These are phyloP conservation scores for Ogataea pini DNA, from an alignment of 805 yeast genomes.

Conservation along the genomic window DNA sequence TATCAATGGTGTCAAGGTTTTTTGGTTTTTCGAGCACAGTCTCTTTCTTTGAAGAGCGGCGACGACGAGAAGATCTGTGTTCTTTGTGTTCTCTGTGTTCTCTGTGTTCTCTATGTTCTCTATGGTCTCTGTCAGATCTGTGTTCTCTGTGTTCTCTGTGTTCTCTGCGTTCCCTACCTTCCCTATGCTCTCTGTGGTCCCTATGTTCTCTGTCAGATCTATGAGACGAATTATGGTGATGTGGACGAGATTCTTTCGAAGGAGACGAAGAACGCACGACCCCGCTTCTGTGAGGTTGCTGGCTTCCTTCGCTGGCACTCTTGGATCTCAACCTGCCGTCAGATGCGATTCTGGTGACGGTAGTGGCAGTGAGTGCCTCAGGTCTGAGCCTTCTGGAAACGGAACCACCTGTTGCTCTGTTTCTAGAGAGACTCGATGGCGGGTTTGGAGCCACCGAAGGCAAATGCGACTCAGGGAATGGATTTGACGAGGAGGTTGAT, in stretches of 20 bases:
- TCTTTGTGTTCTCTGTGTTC: constrained; percentile 9
- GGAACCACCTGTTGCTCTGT: constrained; percentile 26
- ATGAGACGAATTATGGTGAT: constrained; percentile 8
- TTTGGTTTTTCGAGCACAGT: constrained; percentile 55
- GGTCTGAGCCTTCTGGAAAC: constrained; percentile 26
- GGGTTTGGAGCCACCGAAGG: constrained; percentile 8
- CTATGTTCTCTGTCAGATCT: constrained; percentile 18
- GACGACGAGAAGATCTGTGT: constrained; percentile 36
- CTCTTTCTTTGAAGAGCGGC: constrained; percentile 34
- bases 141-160: constrained; percentile 23
- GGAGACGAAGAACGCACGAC: constrained; percentile 16
- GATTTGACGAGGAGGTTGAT: constrained; percentile 26
- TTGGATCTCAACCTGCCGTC: constrained; percentile 36
- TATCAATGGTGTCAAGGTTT: constrained; percentile 91
- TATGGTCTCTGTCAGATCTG: constrained; percentile 13
- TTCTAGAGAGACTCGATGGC: constrained; percentile 1
- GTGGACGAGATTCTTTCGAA: constrained; percentile 16
- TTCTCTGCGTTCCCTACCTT: constrained; percentile 15
- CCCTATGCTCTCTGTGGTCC: not conserved
- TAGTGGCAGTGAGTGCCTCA: constrained; percentile 25
- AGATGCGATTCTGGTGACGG: constrained; percentile 30
- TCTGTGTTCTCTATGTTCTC: constrained; percentile 25
- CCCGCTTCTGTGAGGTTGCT: constrained; percentile 9
- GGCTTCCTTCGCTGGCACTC: constrained; percentile 31
- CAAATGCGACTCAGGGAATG: constrained; percentile 25